These are phyloP conservation scores for Heterobasidion parviporum DNA, from an alignment of 1,284 basidiomycete genomes.

Conservation along the genomic window DNA sequence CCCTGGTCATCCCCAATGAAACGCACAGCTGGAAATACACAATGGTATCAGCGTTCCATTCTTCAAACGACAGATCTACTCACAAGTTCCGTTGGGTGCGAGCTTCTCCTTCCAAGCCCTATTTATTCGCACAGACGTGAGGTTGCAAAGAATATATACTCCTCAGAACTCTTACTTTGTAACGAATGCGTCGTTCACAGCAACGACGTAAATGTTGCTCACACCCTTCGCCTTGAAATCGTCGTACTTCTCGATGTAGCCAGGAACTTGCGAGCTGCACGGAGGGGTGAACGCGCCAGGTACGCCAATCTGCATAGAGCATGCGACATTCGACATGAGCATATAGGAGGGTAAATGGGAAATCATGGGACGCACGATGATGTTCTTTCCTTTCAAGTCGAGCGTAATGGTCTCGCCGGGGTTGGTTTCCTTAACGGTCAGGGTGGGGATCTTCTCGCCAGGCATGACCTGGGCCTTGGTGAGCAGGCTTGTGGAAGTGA, in stretches of 20 bases:
- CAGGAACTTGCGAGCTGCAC: slow-evolving; percentile 50
- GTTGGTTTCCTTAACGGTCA: slow-evolving; percentile 50
- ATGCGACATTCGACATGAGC: not conserved
- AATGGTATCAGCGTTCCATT: not conserved
- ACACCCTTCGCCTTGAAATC: slow-evolving; percentile 67
- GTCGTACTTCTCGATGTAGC: slow-evolving; percentile 53
- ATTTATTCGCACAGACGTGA: slow-evolving; percentile 3
- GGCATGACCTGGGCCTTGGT: slow-evolving; percentile 38
- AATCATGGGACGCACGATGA: slow-evolving; percentile 44
- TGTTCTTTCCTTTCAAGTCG: slow-evolving; percentile 55
- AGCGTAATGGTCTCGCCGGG: slow-evolving; percentile 42
- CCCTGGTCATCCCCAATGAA: slow-evolving; percentile 67
- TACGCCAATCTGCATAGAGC: slow-evolving; percentile 37
- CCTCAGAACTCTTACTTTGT: slow-evolving; percentile 34
- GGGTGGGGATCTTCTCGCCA: slow-evolving; percentile 30
- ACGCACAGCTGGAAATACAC: slow-evolving; percentile 32
- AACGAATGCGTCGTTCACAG: slow-evolving; percentile 68
- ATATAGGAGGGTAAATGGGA: not conserved
- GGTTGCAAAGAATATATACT: not conserved
- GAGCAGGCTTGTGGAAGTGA: slow-evolving; percentile 41
- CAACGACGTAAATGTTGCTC: slow-evolving; percentile 57
- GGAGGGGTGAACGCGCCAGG: slow-evolving; percentile 55
- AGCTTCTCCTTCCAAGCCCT: slow-evolving; percentile 70
- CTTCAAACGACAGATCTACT: slow-evolving; percentile 13
- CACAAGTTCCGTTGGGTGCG: slow-evolving; percentile 44